Conservation (phyloP, 352 stramenopile species). For the Globisporangium acanthophoron region DNA sequence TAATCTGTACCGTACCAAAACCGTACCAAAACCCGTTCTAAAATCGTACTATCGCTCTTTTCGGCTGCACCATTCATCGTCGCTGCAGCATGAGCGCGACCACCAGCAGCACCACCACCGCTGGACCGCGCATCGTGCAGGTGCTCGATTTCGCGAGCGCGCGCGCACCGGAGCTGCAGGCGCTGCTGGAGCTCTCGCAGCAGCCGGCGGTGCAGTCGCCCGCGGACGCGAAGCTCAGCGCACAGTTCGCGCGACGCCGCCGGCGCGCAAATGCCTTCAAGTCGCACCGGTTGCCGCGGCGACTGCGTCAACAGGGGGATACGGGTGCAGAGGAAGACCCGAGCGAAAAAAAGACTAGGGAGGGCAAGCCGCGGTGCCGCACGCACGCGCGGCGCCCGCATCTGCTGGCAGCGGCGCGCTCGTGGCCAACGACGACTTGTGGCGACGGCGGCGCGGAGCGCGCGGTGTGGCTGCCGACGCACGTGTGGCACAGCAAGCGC, state of each 20-base stretch:
- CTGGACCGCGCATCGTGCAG: slow-evolving; percentile 39
- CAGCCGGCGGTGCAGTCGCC: slow-evolving; percentile 13
- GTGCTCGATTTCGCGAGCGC: slow-evolving; percentile 75
- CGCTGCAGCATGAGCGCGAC: neutral
- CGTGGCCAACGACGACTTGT: slow-evolving; percentile 44
- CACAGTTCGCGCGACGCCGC: slow-evolving; percentile 59
- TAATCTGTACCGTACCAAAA: neutral
- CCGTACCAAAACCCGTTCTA: too few relatives aligned
- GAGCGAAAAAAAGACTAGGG: neutral
- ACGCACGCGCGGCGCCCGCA: slow-evolving; percentile 59
- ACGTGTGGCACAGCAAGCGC: slow-evolving; percentile 75
- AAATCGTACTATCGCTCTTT: too few relatives aligned
- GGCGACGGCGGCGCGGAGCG: slow-evolving; percentile 17
- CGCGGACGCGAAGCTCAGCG: slow-evolving; percentile 37
- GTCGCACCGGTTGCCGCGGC: slow-evolving; percentile 54
- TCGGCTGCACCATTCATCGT: too few relatives aligned
- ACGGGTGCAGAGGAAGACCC: neutral
- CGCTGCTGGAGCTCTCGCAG: slow-evolving; percentile 57
- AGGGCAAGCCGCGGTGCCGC: slow-evolving; percentile 29
- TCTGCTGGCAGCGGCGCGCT: slow-evolving; percentile 29
- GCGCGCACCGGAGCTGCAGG: slow-evolving; percentile 67
- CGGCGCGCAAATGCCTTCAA: slow-evolving; percentile 80
- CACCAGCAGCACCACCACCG: neutral
- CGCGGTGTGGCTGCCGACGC: slow-evolving; percentile 50
- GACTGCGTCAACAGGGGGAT: slow-evolving; percentile 25